Conservation (phyloP, 257 asterid species). For the Solanum medicagineum region DNA sequence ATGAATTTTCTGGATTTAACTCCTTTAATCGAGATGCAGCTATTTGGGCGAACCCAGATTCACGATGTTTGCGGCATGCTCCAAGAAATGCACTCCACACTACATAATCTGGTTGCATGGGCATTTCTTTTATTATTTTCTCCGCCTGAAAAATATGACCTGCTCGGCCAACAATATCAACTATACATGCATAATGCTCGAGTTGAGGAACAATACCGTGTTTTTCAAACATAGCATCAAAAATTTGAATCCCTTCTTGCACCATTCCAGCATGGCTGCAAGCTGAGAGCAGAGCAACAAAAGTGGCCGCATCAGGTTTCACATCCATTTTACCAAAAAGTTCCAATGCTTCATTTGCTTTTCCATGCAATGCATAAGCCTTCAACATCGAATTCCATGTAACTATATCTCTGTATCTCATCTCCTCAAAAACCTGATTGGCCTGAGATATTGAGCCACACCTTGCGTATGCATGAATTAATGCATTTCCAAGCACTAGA, state of each 20-base stretch:
- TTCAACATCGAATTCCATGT: constrained; percentile 79
- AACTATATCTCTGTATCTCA: constrained; percentile 41
- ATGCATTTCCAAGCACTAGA: constrained; percentile 44
- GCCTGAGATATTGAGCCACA: constrained; percentile 56
- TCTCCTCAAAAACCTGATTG: constrained; percentile 38
- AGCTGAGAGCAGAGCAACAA: constrained; percentile 63
- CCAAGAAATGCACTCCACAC: constrained; percentile 86
- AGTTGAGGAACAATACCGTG: constrained; percentile 64
- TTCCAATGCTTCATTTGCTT: constrained; percentile 37
- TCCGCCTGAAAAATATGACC: constrained; percentile 55
- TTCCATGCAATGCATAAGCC: constrained; percentile 77
- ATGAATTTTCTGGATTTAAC: constrained; percentile 57
- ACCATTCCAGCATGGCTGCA: constrained; percentile 87
- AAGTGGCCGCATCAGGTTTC: constrained; percentile 53
- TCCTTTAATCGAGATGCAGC: constrained; percentile 51
- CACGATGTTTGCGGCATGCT: constrained; percentile 77
- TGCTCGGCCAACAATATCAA: constrained; percentile 60
- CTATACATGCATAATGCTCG: constrained; percentile 83
- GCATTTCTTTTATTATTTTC: constrained; percentile 38
- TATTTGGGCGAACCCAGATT: constrained; percentile 32
- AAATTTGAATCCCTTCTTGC: constrained; percentile 47
- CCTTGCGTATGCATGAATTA: constrained; percentile 72
- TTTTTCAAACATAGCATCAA: constrained; percentile 36
- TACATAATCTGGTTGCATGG: constrained; percentile 65
- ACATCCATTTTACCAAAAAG: constrained; percentile 46